Percentiles rank a stretch among this genome's conserved stretches.
Conservation (phyloP, 2,329 filamentous ascomycete species). For the Arthrobotrys sphaeroides region DNA sequence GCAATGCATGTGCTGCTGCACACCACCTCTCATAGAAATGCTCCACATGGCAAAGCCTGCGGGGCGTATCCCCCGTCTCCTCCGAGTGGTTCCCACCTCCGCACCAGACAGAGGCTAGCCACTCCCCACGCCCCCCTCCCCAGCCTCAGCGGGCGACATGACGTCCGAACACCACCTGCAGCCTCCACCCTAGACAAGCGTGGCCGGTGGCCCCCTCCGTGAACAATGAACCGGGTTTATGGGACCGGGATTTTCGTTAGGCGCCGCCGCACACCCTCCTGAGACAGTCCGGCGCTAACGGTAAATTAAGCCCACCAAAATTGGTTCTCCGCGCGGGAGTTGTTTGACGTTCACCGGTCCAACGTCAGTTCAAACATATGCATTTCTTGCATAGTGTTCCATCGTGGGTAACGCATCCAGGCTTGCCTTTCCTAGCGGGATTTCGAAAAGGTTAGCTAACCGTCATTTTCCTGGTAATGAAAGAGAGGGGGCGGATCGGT, state of each 20-base stretch:
- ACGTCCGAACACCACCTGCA: constrained; percentile 26
- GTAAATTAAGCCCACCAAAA: constrained; percentile 38
- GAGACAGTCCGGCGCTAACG: constrained; percentile 51
- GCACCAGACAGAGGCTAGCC: constrained; percentile 20
- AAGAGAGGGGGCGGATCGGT: constrained; percentile 2
- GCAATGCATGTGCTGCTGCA: constrained; percentile 45
- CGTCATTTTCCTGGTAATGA: neutral
- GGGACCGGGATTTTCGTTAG: constrained; percentile 47
- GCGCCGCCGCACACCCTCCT: constrained; percentile 54
- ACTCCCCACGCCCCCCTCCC: neutral
- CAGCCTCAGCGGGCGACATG: neutral
- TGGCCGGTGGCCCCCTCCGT: constrained; percentile 4
- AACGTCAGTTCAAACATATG: constrained; percentile 46
- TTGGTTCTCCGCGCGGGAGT: constrained; percentile 48
- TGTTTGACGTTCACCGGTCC: constrained; percentile 51
- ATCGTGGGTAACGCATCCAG: neutral
- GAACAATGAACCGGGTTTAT: constrained; percentile 30
- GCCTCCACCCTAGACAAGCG: constrained; percentile 17
- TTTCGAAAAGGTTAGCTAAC: constrained; percentile 1
- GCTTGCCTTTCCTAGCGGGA: neutral
- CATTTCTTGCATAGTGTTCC: neutral
- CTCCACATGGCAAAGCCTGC: constrained; percentile 46
- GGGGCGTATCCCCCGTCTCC: constrained; percentile 18
- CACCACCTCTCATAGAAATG: constrained; percentile 42
- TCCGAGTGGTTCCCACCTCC: constrained; percentile 45